Base-by-base conservation (phyloP, 2,329 filamentous ascomycete species). In the Chlorencoelia australis region DNA sequence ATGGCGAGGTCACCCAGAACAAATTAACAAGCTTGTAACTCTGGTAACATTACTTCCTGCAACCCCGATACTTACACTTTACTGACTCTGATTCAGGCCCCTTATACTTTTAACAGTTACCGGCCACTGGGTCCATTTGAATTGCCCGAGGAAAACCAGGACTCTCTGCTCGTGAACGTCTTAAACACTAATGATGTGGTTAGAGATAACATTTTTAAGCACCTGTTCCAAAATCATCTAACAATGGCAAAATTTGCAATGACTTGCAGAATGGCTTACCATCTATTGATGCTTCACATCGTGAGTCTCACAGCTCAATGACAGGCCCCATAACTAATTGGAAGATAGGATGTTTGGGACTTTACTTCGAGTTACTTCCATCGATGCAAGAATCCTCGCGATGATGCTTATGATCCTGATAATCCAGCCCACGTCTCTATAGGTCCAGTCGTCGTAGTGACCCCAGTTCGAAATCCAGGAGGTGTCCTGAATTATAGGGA, bases 401-500 rank as follows among this genome's bases (percentile, higher is more conserved):
- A 35, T 16, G 34, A 30, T 6, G 28, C 10, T 4, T 9, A 28
- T 2, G 33, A 11, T 2, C 13, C 15, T n/a, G n/a, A n/a, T n/a
- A n/a, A n/a, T n/a, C n/a, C n/a, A n/a, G n/a, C n/a, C n/a, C n/a
- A n/a, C 1, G 13, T 20, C 4, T 7, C 13, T 14, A 25, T 32
- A 13, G 18, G 30, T 14, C 15, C 24, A 24, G 30, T 38, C 3
- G 10, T 38, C 7, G 24, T 38, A 4, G 30, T 38, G 14, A 38
- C 35, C 11, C 35, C 35, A 16, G 33, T 30, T 4, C 33, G 30
- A 10, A 24, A 31, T 14, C 17, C 10, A 4, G 10, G 14, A 11
- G 18, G 33, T 11, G 22, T 25, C n/a, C 27, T 27, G 5, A 24
- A 10, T 1, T 49, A 48, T 28, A 17, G 16, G 5, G 26, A 39